phyloP scores from a whole-genome alignment of 257 asterid species.

The Nicotiana tomentosiformis region DNA sequence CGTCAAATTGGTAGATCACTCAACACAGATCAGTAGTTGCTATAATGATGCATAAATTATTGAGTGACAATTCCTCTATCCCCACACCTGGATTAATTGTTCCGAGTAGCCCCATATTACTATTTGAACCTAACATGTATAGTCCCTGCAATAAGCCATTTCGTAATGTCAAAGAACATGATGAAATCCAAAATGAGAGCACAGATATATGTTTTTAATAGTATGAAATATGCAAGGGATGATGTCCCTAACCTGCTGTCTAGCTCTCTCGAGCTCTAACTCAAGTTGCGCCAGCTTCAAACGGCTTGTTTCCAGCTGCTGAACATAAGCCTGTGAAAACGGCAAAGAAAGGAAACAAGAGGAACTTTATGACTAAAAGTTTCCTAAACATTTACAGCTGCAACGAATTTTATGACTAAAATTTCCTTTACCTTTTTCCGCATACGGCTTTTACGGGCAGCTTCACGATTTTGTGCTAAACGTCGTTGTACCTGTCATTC shows the following conservation, averaged over 20 bases:
- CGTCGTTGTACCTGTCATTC: constrained; percentile 62
- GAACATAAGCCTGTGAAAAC: constrained; percentile 70
- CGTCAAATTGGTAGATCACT: background rate
- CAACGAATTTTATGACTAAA: background rate
- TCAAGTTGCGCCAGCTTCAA: constrained; percentile 89
- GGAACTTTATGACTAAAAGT: background rate
- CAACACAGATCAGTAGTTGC: background rate
- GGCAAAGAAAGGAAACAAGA: background rate
- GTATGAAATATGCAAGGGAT: background rate
- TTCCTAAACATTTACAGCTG: background rate
- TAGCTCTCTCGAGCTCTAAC: constrained; percentile 74
- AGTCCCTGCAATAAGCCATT: constrained; percentile 40
- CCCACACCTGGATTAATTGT: constrained; percentile 46
- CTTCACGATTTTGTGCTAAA: constrained; percentile 90
- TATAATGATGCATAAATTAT: background rate
- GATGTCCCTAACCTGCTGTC: constrained; percentile 49
- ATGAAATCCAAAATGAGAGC: background rate
- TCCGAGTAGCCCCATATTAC: constrained; percentile 45
- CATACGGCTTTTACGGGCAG: constrained; percentile 86
- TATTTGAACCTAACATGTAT: constrained; percentile 42
- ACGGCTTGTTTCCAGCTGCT: constrained; percentile 78
- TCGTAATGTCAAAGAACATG: background rate
- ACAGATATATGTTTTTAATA: background rate
- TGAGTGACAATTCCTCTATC: background rate
- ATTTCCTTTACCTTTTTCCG: constrained; percentile 65